Evolutionary conservation across 1,139 yeast genomes (phyloP).

Genomic region (Taphrina deformans): DNA sequence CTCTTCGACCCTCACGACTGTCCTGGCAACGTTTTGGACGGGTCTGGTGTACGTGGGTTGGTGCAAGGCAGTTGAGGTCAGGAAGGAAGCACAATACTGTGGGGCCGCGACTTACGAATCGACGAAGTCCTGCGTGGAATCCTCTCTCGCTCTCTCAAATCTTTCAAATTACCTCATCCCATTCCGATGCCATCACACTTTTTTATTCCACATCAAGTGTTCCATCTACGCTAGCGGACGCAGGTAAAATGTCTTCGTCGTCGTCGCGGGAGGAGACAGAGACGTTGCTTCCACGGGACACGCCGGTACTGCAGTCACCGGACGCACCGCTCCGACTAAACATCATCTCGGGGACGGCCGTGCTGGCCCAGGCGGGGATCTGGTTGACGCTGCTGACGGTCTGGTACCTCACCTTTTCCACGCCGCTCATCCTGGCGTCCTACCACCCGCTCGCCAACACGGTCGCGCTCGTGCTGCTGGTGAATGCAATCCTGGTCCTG

Average conservation of each 20-base stretch:
- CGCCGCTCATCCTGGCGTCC: conserved; percentile 14
- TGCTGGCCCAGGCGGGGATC: conserved; percentile 21
- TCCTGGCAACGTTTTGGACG: too few species aligned
- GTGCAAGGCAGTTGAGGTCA: too few species aligned
- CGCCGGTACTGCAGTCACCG: conserved; percentile 21
- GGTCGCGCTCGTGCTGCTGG: conserved; percentile 36
- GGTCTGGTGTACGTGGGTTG: too few species aligned
- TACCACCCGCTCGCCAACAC: conserved; percentile 32
- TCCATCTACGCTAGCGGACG: too few species aligned
- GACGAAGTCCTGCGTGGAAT: background rate
- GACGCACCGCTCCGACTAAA: conserved; percentile 23
- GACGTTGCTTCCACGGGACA: conserved; percentile 26
- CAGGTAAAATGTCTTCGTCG: too few species aligned
- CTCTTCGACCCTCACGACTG: too few species aligned
- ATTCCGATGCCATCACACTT: too few species aligned
- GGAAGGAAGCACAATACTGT: background rate
- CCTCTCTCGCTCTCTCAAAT: too few species aligned
- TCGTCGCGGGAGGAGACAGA: conserved; percentile 8
- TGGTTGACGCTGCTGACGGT: conserved; percentile 13
- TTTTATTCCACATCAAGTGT: too few species aligned
- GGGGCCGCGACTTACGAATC: background rate
- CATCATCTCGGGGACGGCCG: conserved; percentile 28
- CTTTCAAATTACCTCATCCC: background rate
- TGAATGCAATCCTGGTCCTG: conserved; percentile 37
- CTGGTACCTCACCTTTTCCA: conserved; percentile 20